These are phyloP conservation scores for Xylaria sp. DNA, from an alignment of 2,329 filamentous ascomycete genomes.

Conservation along the genomic window DNA sequence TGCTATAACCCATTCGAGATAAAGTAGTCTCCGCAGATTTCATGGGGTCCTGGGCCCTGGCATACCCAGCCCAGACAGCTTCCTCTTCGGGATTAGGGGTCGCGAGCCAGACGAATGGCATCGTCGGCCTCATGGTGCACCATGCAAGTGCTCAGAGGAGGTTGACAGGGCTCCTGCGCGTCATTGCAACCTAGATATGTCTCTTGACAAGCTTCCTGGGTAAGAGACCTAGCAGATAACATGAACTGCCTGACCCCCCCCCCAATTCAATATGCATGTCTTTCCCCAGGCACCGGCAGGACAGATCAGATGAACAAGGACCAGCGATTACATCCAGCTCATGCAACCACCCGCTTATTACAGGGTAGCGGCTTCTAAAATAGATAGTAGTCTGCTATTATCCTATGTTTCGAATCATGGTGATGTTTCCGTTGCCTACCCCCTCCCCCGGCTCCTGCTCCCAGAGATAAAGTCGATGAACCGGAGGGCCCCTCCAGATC, in stretches of 20 bases:
- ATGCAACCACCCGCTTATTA: constrained; percentile 25
- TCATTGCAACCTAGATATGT: constrained; percentile 26
- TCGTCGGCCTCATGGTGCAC: constrained; percentile 10
- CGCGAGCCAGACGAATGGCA: constrained; percentile 25
- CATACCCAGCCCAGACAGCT: constrained; percentile 35
- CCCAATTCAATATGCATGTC: constrained; percentile 19
- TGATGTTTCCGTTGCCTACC: constrained; percentile 5
- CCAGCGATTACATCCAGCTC: constrained; percentile 14
- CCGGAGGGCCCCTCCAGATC: constrained; percentile 7
- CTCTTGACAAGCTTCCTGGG: constrained; percentile 19
- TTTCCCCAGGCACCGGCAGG: constrained; percentile 11
- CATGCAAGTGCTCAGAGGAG: constrained; percentile 21
- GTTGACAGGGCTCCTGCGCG: constrained; percentile 20
- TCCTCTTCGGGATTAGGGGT: constrained; percentile 33
- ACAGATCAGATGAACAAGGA: constrained; percentile 22
- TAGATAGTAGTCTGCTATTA: constrained; percentile 13
- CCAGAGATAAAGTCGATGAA: constrained; percentile 13
- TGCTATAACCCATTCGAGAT: constrained; percentile 21
- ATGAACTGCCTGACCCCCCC: too few relatives aligned
- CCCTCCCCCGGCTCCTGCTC: constrained; percentile 2
- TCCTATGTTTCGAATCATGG: not conserved
- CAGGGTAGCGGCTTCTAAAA: constrained; percentile 7
- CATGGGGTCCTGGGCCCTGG: constrained; percentile 30
- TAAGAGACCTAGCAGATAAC: constrained; percentile 5
- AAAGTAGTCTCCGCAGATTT: constrained; percentile 24